Conservation (phyloP, 2,329 filamentous ascomycete species). For the Conoideocrella luteorostrata region DNA sequence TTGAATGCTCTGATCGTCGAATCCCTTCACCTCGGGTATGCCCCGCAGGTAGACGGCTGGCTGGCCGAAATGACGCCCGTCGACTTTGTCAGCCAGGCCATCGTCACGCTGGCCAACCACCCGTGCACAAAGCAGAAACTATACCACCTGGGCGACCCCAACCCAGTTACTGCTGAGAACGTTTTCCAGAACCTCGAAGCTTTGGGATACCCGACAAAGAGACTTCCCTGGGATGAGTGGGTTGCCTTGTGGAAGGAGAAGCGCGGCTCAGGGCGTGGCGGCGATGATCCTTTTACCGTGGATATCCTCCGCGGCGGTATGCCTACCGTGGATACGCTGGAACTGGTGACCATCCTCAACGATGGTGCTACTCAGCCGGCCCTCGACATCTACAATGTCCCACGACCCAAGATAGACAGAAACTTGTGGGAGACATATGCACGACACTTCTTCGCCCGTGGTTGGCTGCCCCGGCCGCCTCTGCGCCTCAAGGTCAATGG, state of each 20-base stretch:
- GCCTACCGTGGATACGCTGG: constrained; percentile 66
- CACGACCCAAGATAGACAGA: constrained; percentile 62
- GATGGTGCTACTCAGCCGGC: constrained; percentile 61
- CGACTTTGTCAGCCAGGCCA: constrained; percentile 71
- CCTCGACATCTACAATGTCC: constrained; percentile 44
- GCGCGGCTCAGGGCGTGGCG: constrained; percentile 55
- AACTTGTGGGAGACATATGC: constrained; percentile 71
- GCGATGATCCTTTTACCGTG: constrained; percentile 67
- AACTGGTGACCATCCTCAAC: constrained; percentile 66
- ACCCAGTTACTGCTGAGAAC: constrained; percentile 57
- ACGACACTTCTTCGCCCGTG: constrained; percentile 72
- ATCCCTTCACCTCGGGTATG: constrained; percentile 64
- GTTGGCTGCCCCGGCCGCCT: constrained; percentile 65
- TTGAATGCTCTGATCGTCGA: constrained; percentile 71
- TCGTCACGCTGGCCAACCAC: constrained; percentile 63
- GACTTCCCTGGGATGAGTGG: constrained; percentile 67
- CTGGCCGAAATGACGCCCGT: constrained; percentile 79
- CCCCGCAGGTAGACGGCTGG: constrained; percentile 68
- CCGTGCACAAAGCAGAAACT: constrained; percentile 55
- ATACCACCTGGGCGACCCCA: constrained; percentile 69
- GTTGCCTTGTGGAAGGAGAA: constrained; percentile 66
- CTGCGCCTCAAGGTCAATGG: constrained; percentile 32
- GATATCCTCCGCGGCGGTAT: constrained; percentile 76
- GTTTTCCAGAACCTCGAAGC: constrained; percentile 59
- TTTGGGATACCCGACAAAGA: constrained; percentile 65